A percentile compares a stretch with the other conserved stretches of the same genome.
Evolutionary conservation across 805 yeast genomes (phyloP).

Genomic region (Teunomyces kruisii): DNA sequence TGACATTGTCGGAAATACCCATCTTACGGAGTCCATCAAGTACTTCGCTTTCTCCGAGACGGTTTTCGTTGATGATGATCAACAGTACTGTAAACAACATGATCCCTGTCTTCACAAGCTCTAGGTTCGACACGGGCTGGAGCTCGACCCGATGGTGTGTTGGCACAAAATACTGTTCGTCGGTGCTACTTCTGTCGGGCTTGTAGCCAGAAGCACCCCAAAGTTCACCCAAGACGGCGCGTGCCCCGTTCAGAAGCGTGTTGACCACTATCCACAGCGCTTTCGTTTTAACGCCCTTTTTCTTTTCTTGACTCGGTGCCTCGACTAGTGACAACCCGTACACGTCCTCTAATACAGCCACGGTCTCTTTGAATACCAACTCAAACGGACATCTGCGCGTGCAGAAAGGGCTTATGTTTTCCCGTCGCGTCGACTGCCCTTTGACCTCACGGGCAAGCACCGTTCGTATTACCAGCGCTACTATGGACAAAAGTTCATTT

Average conservation of each 20-base stretch:
- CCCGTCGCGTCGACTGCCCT: conserved; percentile 23
- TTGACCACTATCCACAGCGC: conserved; percentile 21
- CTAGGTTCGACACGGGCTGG: conserved; percentile 23
- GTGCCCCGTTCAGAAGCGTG: conserved; percentile 18
- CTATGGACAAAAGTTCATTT: conserved; percentile 8
- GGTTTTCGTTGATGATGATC: conserved; percentile 32
- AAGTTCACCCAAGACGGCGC: conserved; percentile 23
- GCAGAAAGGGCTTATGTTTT: conserved; percentile 13
- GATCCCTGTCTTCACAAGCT: conserved; percentile 32
- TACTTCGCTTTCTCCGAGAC: conserved; percentile 27
- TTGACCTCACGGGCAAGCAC: conserved; percentile 21
- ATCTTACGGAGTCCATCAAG: conserved; percentile 17
- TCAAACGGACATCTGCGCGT: conserved; percentile 6
- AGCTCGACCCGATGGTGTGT: conserved; percentile 13
- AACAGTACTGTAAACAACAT: conserved; percentile 26
- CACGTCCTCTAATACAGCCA: conserved; percentile 16
- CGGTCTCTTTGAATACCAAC: conserved; percentile 15
- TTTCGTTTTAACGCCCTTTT: conserved; percentile 4
- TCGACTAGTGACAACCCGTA: conserved; percentile 30
- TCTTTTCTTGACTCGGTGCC: conserved; percentile 8
- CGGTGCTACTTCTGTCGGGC: conserved; percentile 3
- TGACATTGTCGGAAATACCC: conserved; percentile 16
- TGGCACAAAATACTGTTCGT: conserved; percentile 24
- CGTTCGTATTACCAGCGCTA: conserved; percentile 14
- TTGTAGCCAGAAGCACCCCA: conserved; percentile 14